Conservation (phyloP, 2,329 filamentous ascomycete species). For the Colletotrichum trifolii region DNA sequence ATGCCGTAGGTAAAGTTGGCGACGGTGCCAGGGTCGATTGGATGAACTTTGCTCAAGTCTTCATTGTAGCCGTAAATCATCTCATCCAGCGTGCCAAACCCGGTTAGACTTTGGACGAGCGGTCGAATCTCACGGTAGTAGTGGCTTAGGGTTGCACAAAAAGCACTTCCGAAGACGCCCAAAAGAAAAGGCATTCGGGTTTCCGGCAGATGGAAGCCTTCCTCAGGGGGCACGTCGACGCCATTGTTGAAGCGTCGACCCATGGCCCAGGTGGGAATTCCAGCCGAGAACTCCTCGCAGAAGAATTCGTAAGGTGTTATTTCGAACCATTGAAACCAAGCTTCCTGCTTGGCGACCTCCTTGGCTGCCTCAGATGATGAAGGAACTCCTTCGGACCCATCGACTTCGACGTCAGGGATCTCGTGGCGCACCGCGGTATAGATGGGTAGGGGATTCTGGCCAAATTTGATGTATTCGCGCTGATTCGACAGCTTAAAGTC, state of each 20-base stretch:
- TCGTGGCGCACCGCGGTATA: constrained; percentile 97
- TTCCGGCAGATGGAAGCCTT: constrained; percentile 81
- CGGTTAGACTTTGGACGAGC: constrained; percentile 77
- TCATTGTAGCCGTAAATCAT: constrained; percentile 82
- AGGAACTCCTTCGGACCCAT: constrained; percentile 47
- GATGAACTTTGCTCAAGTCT: constrained; percentile 90
- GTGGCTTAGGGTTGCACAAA: constrained; percentile 94
- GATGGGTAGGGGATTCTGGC: constrained; percentile 88
- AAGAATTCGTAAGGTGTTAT: constrained; percentile 95
- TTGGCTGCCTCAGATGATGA: constrained; percentile 60
- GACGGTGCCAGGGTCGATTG: constrained; percentile 89
- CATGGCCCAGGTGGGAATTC: constrained; percentile 94
- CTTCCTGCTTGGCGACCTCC: constrained; percentile 68
- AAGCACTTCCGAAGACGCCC: constrained; percentile 96
- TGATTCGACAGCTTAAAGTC: constrained; percentile 96
- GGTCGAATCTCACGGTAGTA: constrained; percentile 97
- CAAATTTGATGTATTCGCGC: constrained; percentile 77
- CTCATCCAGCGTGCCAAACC: constrained; percentile 81
- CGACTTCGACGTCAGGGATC: constrained; percentile 75
- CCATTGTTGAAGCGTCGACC: constrained; percentile 85
- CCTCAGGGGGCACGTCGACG: constrained; percentile 70
- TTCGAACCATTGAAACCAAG: constrained; percentile 99
- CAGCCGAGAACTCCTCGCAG: constrained; percentile 89
- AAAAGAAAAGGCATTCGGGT: constrained; percentile 84
- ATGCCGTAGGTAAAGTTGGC: constrained; percentile 91